Conservation (phyloP, 2,329 filamentous ascomycete genomes). For the Magnaporthiopsis rhizophila region DNA sequence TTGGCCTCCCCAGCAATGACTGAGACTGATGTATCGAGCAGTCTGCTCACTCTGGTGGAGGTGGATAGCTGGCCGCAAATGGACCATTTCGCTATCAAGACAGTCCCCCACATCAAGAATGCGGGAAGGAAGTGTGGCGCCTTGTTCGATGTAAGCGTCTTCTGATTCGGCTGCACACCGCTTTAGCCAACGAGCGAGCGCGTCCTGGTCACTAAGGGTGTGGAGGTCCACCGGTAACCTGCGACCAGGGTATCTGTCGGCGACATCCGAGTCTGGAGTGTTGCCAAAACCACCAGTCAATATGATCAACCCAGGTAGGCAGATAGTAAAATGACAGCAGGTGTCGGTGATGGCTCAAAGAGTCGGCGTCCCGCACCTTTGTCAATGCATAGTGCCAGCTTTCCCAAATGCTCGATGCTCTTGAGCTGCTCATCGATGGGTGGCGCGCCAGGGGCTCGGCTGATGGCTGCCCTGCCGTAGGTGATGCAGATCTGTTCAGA, state of each 20-base stretch:
- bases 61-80: not conserved
- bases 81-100: not conserved
- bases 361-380: not conserved
- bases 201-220: not conserved
- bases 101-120: not conserved
- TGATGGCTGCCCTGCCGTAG: not conserved
- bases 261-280: not conserved
- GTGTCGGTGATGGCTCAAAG: no score
- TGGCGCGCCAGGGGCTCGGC: no score
- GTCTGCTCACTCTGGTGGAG: not conserved
- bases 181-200: not conserved
- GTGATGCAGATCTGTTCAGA: not conserved
- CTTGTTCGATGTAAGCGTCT: not conserved
- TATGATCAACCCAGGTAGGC: not conserved
- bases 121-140: not conserved
- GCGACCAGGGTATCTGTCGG: not conserved
- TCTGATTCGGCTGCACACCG: not conserved
- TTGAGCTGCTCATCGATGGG: not conserved
- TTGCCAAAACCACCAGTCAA: not conserved
- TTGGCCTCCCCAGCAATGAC: constrained; percentile 8
- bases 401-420: not conserved
- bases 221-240: not conserved
- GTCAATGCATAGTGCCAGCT: not conserved
- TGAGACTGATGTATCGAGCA: constrained; percentile 3
- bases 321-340: not conserved